Evolutionary conservation across 1,284 basidiomycete species (phyloP).

Genomic region (Cystobasidium slooffiae): DNA sequence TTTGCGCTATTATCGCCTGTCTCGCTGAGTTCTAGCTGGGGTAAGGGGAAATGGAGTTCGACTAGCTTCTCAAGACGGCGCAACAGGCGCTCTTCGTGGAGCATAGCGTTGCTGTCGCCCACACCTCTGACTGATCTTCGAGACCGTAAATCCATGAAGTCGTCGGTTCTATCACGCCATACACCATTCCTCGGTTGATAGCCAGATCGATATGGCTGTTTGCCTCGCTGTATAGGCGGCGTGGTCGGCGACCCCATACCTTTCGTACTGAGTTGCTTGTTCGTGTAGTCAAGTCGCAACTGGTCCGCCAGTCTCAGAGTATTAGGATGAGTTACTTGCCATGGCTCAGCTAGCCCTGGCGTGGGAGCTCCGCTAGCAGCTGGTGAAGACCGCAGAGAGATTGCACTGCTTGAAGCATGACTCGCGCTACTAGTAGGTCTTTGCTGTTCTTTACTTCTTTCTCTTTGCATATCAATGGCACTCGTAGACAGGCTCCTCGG

Average conservation of each 20-base stretch:
- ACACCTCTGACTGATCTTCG: slow-evolving; percentile 6
- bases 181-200: slow-evolving; percentile 45
- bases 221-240: slow-evolving; percentile 9
- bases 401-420: slow-evolving; percentile 2
- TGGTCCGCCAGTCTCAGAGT: slow-evolving; percentile 30
- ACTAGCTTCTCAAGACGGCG: slow-evolving; percentile 45
- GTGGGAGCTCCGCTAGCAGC: not conserved
- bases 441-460: not conserved
- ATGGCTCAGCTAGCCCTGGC: not conserved
- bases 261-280: slow-evolving; percentile 24
- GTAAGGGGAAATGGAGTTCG: slow-evolving; percentile 36
- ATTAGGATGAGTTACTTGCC: slow-evolving; percentile 25
- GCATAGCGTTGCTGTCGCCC: slow-evolving; percentile 17
- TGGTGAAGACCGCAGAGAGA: not conserved
- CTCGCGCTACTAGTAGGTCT: slow-evolving; percentile 16
- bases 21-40: not conserved
- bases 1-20: not conserved
- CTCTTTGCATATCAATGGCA: not conserved
- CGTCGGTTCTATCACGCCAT: slow-evolving; percentile 39
- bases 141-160: slow-evolving; percentile 27
- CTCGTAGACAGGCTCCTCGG: slow-evolving; percentile 14
- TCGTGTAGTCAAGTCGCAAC: slow-evolving; percentile 34
- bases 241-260: not conserved
- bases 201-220: slow-evolving; percentile 42
- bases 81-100: slow-evolving; percentile 32